These are phyloP conservation scores for Lantana camara DNA, from an alignment of 257 asterid genomes.

Conservation along the genomic window DNA sequence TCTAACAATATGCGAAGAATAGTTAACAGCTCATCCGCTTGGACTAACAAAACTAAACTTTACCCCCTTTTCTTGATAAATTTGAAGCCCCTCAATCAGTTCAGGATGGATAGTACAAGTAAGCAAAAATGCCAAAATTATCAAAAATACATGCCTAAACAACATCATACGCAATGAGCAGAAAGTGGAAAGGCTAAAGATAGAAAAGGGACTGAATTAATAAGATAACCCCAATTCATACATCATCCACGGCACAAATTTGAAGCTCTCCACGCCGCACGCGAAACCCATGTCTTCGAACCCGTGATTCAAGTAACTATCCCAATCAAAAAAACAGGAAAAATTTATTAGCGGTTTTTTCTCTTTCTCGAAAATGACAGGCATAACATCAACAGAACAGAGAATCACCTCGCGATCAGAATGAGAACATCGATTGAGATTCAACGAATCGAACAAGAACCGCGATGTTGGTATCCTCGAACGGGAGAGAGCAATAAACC, in stretches of 20 bases:
- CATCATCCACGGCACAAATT: slow-evolving; percentile 66
- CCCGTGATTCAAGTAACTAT: slow-evolving; percentile 46
- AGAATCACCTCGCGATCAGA: slow-evolving; percentile 48
- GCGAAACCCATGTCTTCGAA: slow-evolving; percentile 38
- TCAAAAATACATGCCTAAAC: background rate
- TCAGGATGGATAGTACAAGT: too few relatives aligned
- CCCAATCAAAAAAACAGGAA: slow-evolving; percentile 21
- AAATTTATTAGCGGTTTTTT: slow-evolving; percentile 2
- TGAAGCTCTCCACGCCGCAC: slow-evolving; percentile 39
- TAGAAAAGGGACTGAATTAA: background rate
- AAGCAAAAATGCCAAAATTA: background rate
- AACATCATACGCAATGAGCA: background rate
- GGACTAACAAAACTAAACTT: background rate
- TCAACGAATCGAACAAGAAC: slow-evolving; percentile 32
- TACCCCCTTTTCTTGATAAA: background rate
- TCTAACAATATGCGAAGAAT: background rate
- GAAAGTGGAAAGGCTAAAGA: background rate
- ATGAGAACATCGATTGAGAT: slow-evolving; percentile 9
- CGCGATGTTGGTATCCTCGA: slow-evolving; percentile 32
- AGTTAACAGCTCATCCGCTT: background rate
- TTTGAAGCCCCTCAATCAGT: background rate
- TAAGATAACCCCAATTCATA: slow-evolving; percentile 24
- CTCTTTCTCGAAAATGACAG: slow-evolving; percentile 1
- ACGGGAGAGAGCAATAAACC: slow-evolving; percentile 31
- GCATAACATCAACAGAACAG: slow-evolving; percentile 14